phyloP scores from a whole-genome alignment of 2,329 filamentous ascomycete species.

The Verticillium nubilum region DNA sequence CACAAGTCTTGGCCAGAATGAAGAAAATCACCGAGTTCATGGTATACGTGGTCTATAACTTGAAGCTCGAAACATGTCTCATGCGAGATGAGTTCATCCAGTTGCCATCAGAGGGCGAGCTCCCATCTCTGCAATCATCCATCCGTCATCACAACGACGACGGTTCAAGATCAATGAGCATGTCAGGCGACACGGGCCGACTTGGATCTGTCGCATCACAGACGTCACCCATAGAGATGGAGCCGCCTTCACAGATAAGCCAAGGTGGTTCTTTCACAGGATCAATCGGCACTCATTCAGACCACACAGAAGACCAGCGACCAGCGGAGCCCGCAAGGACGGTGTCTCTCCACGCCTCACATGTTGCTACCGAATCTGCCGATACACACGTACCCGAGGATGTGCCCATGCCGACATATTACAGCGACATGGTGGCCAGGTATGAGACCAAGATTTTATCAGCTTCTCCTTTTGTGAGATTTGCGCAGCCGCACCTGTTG shows the following conservation, averaged over 20 bases:
- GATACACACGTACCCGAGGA: constrained; percentile 66
- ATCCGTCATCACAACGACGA: neutral
- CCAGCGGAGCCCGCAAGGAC: constrained; percentile 9
- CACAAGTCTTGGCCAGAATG: constrained; percentile 65
- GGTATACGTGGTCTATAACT: constrained; percentile 97
- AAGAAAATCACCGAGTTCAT: constrained; percentile 97
- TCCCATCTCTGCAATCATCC: constrained; percentile 24
- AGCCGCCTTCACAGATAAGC: neutral
- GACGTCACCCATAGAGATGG: neutral
- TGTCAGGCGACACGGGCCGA: constrained; percentile 17
- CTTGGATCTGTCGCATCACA: neutral
- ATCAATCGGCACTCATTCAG: constrained; percentile 14
- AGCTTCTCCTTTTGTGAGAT: constrained; percentile 93
- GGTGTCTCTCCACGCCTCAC: constrained; percentile 35
- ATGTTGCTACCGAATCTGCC: constrained; percentile 33
- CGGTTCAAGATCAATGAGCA: neutral
- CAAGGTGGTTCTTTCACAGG: neutral
- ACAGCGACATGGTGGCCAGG: constrained; percentile 90
- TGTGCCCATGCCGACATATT: constrained; percentile 82
- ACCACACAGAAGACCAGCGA: constrained; percentile 19
- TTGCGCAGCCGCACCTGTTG: constrained; percentile 86
- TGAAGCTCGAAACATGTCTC: constrained; percentile 90
- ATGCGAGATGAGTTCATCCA: constrained; percentile 90
- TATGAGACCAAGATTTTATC: constrained; percentile 91
- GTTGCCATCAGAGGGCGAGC: constrained; percentile 59